Evolutionary conservation across 2,329 filamentous ascomycete genomes (phyloP).

Genomic region (Trichoderma brevicompactum): DNA sequence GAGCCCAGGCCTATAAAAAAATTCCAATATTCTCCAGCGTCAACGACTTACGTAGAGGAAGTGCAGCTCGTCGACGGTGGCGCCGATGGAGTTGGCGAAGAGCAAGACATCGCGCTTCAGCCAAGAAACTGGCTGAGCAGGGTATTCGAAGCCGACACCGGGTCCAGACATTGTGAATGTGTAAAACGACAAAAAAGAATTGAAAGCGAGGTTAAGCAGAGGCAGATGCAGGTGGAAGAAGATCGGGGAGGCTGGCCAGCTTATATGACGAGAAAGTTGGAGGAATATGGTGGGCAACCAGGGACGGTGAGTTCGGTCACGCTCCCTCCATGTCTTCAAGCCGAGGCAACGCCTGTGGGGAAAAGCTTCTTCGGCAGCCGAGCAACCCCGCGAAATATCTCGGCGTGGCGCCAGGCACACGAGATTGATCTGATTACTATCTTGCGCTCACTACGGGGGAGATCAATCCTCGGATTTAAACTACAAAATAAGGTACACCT

Average conservation of each 20-base stretch:
- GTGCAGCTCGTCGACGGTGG: conserved; percentile 83
- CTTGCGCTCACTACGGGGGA: no score
- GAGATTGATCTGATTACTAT: conserved; percentile 13
- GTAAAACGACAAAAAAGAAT: background rate
- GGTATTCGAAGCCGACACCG: conserved; percentile 79
- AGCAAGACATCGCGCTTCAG: conserved; percentile 85
- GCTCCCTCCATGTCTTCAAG: background rate
- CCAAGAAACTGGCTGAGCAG: conserved; percentile 77
- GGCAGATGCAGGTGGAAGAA: background rate
- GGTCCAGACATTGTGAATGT: conserved; percentile 48
- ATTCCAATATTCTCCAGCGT: background rate
- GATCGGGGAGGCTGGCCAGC: background rate
- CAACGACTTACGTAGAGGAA: conserved; percentile 74
- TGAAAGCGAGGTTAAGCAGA: background rate
- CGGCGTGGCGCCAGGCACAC: background rate
- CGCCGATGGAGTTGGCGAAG: conserved; percentile 88
- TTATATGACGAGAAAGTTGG: background rate
- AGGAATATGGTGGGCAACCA: background rate
- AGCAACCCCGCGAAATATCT: conserved; percentile 24
- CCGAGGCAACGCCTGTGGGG: conserved; percentile 24
- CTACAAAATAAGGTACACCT: no score
- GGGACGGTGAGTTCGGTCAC: background rate
- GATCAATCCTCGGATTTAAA: no score
- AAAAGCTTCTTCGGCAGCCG: conserved; percentile 14
- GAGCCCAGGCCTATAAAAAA: background rate